Base-by-base conservation (phyloP, 495 filamentous ascomycete species). In the Penicillium cinerascens region DNA sequence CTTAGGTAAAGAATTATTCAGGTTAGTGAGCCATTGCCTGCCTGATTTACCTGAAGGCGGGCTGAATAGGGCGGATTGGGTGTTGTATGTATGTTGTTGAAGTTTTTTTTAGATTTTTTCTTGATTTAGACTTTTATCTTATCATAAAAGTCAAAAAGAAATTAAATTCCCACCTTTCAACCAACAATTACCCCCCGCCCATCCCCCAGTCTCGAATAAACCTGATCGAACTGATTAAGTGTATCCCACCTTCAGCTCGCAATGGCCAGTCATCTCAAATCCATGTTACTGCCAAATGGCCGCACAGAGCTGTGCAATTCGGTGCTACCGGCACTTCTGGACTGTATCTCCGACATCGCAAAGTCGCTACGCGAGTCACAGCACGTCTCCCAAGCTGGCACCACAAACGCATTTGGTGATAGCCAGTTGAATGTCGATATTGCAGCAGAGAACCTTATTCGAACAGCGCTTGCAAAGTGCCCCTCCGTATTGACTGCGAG, bases 401-500 rank as follows among this genome's bases (percentile, higher is more conserved):
- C 72, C 2, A 67, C 71, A 22, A 82, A 82, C 52, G 59, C 63
- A 11, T 80, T 80, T 44, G 78, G 78, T 27, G 78, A 82, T 52
- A 72, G 75, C 56, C 78, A 82, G 56, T 68, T 82, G 40, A 82
- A 82, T 59, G 76, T 82, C 44, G 78, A 82, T 52, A 70, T 82
- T 10, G 16, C 71, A 1, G 69, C 75, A n/a, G 78, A 82, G 53
- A 47, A 65, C 16, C 52, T 65, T 52, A 68, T 82, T 41, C 70
- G 78, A 45, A 39, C 48, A 0, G 73, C 71, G 6, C 58, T 78
- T 23, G 59, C 66, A 8, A 50, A 54, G 10, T 78, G 75, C 43
- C 68, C 74, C 6, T 61, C 67, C 8, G 66, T 78, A 2, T 46
- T 58, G 22, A 73, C 70, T 0, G 78, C 76, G 6, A 76, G 73